Evolutionary conservation across 2,329 filamentous ascomycete species (phyloP), one percentile per base, ranked within the genome.

Genomic region (Colletotrichum noveboracense): DNA sequence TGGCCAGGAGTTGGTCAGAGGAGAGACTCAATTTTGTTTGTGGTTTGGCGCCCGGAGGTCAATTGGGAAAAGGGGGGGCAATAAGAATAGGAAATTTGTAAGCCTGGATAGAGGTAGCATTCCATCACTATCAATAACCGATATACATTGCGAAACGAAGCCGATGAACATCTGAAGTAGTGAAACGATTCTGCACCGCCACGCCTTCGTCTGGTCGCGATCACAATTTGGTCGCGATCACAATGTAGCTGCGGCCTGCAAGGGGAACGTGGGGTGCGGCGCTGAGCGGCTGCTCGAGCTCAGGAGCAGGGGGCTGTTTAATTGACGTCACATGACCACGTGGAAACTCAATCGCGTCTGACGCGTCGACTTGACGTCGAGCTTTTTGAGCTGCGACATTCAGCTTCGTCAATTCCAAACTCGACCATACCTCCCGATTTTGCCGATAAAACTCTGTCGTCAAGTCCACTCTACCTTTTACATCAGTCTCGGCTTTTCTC

Each of bases 301-400:
- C n/a, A 21, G 8, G 61, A 13, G 43, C 43, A 52, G n/a, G 21
- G 14, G 62, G 12, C 7, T 43, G 18, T 21, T 64, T 56, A 69
- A 48, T 75, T 52, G 30, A 68, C 36, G 71, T 76, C 75, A 75
- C 55, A n/a, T 76, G 74, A 76, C 26, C 34, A 64, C 62, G 74
- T 65, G 74, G 48, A 55, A 43, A n/a, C 21, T 30, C 38, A 38
- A 43, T 66, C 71, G 66, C 55, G 74, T 60, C n/a, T 56, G 67
- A 76, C 75, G 72, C 75, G 75, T 38, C 26, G 18, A 67, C 21
- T 14, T 24, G 30, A 62, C 56, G 26, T 62, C 64, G 21, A 30
- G 38, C 38, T 26, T 71, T 62, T 70, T 21, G n/a, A 64, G 8
- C 8, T 13, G n/a, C n/a, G n/a, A n/a, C n/a, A n/a, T n/a, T n/a